These are phyloP conservation scores for Coniochaeta pulveracea DNA, from an alignment of 2,329 filamentous ascomycete species.

Conservation along the genomic window DNA sequence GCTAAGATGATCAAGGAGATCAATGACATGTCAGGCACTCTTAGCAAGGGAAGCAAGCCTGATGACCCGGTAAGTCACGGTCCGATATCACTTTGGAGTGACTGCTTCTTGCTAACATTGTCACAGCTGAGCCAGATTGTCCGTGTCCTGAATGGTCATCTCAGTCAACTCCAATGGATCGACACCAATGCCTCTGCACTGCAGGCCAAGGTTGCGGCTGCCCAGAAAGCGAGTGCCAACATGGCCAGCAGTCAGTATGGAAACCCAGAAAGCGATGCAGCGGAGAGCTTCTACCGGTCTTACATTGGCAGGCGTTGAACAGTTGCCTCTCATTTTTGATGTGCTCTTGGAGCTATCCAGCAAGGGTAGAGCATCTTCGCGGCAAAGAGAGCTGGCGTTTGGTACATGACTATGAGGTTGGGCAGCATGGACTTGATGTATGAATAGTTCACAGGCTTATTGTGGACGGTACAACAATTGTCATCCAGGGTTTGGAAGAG, in stretches of 20 bases:
- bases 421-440: not conserved
- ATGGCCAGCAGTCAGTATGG: slow-evolving; percentile 46
- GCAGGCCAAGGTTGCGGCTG: slow-evolving; percentile 69
- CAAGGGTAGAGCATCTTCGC: not conserved
- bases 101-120: not conserved
- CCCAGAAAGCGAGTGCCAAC: slow-evolving; percentile 66
- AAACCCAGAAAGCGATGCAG: slow-evolving; percentile 55
- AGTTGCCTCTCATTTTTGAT: too few relatives aligned
- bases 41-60: slow-evolving; percentile 81
- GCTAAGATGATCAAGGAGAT: slow-evolving; percentile 97
- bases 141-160: slow-evolving; percentile 84
- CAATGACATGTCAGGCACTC: slow-evolving; percentile 77
- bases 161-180: slow-evolving; percentile 87
- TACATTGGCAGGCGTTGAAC: slow-evolving; percentile 63
- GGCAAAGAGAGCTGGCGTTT: not conserved
- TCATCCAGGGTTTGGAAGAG: too few relatives aligned
- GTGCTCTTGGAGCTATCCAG: too few relatives aligned
- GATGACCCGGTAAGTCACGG: slow-evolving; percentile 80
- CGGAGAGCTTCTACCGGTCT: slow-evolving; percentile 84
- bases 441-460: not conserved
- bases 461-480: too few relatives aligned
- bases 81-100: slow-evolving; percentile 11
- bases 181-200: slow-evolving; percentile 73
- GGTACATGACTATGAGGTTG: not conserved
- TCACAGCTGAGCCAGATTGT: slow-evolving; percentile 84